A percentile compares a stretch with the other conserved stretches of the same genome.
Evolutionary conservation across 176 grass and related monocot genomes (phyloP).

Genomic region (Avena atlantica): DNA sequence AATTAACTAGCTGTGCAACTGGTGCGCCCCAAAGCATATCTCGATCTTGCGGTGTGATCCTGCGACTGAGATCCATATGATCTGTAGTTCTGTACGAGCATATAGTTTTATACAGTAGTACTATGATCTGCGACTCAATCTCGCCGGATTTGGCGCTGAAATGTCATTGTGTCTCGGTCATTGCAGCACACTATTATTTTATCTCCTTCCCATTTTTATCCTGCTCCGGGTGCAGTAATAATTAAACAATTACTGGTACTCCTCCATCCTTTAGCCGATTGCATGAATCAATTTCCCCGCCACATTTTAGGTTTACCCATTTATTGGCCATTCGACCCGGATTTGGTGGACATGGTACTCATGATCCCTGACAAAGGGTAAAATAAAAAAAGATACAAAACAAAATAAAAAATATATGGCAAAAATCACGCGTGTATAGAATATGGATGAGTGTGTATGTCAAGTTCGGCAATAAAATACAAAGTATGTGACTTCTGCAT

Average conservation of each 20-base stretch:
- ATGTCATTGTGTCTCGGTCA: slow-evolving; percentile 41
- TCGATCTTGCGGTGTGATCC: slow-evolving; percentile 37
- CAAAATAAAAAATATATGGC: too few relatives aligned
- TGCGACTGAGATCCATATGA: slow-evolving; percentile 22
- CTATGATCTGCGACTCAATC: not conserved
- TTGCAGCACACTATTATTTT: slow-evolving; percentile 33
- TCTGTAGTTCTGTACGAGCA: not conserved
- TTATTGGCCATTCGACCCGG: too few relatives aligned
- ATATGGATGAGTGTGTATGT: too few relatives aligned
- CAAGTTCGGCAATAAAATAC: too few relatives aligned
- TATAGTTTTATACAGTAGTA: not conserved
- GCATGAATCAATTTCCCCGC: not conserved
- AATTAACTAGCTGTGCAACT: not conserved
- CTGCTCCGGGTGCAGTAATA: not conserved
- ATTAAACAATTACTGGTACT: not conserved
- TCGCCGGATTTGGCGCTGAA: slow-evolving; percentile 46
- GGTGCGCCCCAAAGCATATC: slow-evolving; percentile 25
- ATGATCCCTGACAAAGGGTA: too few relatives aligned
- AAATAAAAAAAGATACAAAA: too few relatives aligned
- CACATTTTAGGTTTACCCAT: not conserved
- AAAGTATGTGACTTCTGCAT: too few relatives aligned
- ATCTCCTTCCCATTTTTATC: not conserved
- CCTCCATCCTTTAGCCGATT: not conserved
- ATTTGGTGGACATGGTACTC: too few relatives aligned
- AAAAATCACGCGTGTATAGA: too few relatives aligned